phyloP scores from a whole-genome alignment of 345 rosid genomes.

The Arabis alpina region DNA sequence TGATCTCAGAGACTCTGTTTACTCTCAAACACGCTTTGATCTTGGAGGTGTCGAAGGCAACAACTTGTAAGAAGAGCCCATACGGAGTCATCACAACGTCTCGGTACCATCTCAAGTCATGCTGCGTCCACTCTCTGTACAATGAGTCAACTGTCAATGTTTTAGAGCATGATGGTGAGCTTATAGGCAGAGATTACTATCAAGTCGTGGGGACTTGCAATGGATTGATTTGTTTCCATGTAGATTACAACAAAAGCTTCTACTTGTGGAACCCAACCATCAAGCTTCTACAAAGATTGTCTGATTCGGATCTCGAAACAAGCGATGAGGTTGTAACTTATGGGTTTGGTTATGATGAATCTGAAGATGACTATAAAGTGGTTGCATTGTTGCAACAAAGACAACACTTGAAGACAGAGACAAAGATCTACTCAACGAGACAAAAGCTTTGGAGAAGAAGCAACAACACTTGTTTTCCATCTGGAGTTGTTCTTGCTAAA shows the following conservation, averaged over 20 bases:
- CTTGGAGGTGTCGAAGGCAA: slow-evolving; percentile 31
- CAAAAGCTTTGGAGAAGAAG: slow-evolving; percentile 37
- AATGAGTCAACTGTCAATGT: slow-evolving; percentile 17
- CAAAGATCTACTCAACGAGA: slow-evolving; percentile 38
- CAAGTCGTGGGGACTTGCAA: slow-evolving; percentile 48
- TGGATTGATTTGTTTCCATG: slow-evolving; percentile 45
- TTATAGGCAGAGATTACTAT: slow-evolving; percentile 45
- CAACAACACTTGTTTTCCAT: slow-evolving; percentile 29
- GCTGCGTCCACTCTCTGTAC: slow-evolving; percentile 43
- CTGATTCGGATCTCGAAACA: slow-evolving; percentile 29
- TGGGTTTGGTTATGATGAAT: slow-evolving; percentile 48
- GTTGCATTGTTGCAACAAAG: slow-evolving; percentile 39
- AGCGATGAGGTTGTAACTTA: slow-evolving; percentile 26
- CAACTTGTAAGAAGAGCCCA: slow-evolving; percentile 21
- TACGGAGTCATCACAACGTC: slow-evolving; percentile 35
- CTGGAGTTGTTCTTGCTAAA: slow-evolving; percentile 4
- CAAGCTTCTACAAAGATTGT: slow-evolving; percentile 37
- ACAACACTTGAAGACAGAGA: slow-evolving; percentile 9
- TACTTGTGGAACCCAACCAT: slow-evolving; percentile 50
- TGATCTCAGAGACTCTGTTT: slow-evolving; percentile 37
- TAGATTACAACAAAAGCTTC: slow-evolving; percentile 31
- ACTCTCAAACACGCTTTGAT: slow-evolving; percentile 35
- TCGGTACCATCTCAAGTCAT: slow-evolving; percentile 36
- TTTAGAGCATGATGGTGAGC: slow-evolving; percentile 37
- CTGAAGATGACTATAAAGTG: slow-evolving; percentile 40